Base-by-base conservation (phyloP, 345 rosid species). In the Euphorbia tirucalli region DNA sequence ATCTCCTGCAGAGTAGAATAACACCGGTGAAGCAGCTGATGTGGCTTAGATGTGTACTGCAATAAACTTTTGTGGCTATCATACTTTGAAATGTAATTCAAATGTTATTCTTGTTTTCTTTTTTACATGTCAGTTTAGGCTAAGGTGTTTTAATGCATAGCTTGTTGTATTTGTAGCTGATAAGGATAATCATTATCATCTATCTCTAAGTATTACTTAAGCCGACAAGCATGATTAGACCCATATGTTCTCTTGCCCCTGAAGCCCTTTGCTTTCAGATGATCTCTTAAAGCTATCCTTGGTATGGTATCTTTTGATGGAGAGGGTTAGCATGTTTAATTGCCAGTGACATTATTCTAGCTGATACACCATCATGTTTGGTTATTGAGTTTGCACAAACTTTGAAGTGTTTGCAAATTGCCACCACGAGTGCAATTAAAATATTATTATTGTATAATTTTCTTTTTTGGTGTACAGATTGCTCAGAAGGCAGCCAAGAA, bases 401-500 rank as follows among this genome's bases (percentile, higher is more conserved):
- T 30, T 39, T 16, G 21, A 30, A 32, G 18, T 60, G 5, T 2
- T 31, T 18, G 8, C 13, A 44, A 39, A 8, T 7, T 57, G 27
- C 5, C 44, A 15, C n/a, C 9, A 5, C 21, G 10, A 66, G 28
- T 60, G 54, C 60, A 30, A 66, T 8, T 57, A 44, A 71, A 28
- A 9, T 30, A 61, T 13, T n/a, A n/a, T n/a, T n/a, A n/a, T n/a
- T n/a, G n/a, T n/a, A n/a, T n/a, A n/a, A n/a, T 74, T 58, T 24
- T 68, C 64, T 72, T 52, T 49, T 61, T 32, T 46, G 39, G 27
- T 50, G 7, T 76, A 74, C 66, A 93, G 98, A 85, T 95, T 84
- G 97, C 97, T 65, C 87, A 83, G 81, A 86, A 82, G 74, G 83
- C 92, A 10, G 96, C 98, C 2, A 86, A 90, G 82, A 89, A 84